Evolutionary conservation across 2,329 filamentous ascomycete species (phyloP).

Genomic region (Apiospora hydei): DNA sequence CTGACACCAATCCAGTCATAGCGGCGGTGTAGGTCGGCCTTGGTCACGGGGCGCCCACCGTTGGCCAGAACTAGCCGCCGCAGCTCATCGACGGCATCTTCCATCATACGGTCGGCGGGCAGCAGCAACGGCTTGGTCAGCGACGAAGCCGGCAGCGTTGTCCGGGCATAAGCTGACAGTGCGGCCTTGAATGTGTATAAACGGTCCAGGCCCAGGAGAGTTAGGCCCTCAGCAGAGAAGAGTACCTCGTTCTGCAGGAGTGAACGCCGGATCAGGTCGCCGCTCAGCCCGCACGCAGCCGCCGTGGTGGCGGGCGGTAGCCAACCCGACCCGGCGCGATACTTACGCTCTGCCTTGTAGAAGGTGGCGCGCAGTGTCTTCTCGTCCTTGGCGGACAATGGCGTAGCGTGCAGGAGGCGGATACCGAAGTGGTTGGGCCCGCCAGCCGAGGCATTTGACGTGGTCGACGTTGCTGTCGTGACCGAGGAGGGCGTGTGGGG

Average conservation of each 20-base stretch:
- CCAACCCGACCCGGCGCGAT: constrained; percentile 41
- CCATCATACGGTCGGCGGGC: constrained; percentile 49
- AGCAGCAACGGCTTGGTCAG: constrained; percentile 40
- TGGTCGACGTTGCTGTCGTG: constrained; percentile 43
- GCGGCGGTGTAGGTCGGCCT: constrained; percentile 58
- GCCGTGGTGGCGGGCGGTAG: constrained; percentile 53
- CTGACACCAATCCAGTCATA: constrained; percentile 66
- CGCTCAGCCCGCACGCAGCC: constrained; percentile 53
- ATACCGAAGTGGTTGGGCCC: constrained; percentile 54
- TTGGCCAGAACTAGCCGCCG: constrained; percentile 64
- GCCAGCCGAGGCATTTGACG: constrained; percentile 33
- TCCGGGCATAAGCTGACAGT: constrained; percentile 62
- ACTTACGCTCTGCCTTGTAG: constrained; percentile 60
- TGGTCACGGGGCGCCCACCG: constrained; percentile 56
- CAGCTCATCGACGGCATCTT: constrained; percentile 69
- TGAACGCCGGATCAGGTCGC: constrained; percentile 62
- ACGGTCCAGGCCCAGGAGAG: constrained; percentile 65
- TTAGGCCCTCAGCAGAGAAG: constrained; percentile 66
- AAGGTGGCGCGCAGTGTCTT: constrained; percentile 56
- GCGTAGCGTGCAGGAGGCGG: constrained; percentile 56
- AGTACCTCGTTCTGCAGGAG: constrained; percentile 67
- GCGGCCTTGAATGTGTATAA: constrained; percentile 71
- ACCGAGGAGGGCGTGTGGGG: constrained; percentile 51
- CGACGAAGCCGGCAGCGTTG: constrained; percentile 33
- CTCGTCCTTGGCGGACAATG: constrained; percentile 55